Evolutionary conservation across 495 filamentous ascomycete genomes (phyloP), one percentile per base, ranked within the genome.

Genomic region (Filosporella fistucella): DNA sequence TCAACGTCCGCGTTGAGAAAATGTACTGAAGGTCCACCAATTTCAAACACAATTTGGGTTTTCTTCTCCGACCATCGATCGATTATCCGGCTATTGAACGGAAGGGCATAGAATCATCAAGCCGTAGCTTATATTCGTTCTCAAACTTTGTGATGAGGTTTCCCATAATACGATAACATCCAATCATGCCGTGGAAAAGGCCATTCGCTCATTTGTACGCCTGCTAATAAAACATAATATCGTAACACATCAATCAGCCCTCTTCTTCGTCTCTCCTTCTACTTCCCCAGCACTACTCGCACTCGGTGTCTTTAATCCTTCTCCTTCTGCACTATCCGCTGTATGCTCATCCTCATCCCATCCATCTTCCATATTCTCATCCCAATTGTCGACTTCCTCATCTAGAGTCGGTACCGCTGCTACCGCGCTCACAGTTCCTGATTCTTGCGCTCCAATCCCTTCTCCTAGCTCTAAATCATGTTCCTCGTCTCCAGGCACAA

Each of bases 321-420:
- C 53, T 12, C 52, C 53, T 16, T 55, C 52, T 10, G 54, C 28
- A 46, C 35, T 50, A 42, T 52, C 52, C 26, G 38, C 45, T 8
- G 38, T 36, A 50, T 49, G 51, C 10, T 84, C 81, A 24, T 81
- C 82, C 2, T 79, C 76, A 49, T 88, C 84, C 85, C 84, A 89
- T 11, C 73, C 74, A 59, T 89, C 86, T 17, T 80, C 80, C 0
- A 77, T 78, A 57, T 91, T 86, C 63, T 90, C 86, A 54, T 90
- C 87, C 86, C 86, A 91, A 51, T 85, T 85, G 56, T 89, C 87
- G 12, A 90, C 76, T 62, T 87, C 83, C 29, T 85, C 77, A 49
- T 90, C 86, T 36, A 88, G 65, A 4, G 72, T 74, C 7, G 43
- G 12, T 22, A 60, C 57, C 8, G 51, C 30, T 23, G 47, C 41